These are phyloP conservation scores for Ilex paraguariensis DNA, from an alignment of 305 asterid species.

Conservation along the genomic window DNA sequence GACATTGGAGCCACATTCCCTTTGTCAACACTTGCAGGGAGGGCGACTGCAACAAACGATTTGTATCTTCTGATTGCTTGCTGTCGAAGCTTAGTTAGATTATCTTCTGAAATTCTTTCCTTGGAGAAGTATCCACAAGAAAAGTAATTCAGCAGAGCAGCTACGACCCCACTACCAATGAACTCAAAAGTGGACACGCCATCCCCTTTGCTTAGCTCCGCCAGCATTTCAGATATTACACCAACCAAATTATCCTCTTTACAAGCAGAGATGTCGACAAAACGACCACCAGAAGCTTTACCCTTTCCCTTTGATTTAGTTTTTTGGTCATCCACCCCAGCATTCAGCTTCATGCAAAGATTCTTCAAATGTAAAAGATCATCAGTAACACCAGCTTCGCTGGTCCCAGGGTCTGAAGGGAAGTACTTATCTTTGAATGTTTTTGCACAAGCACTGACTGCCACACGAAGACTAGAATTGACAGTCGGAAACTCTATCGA, in stretches of 20 bases:
- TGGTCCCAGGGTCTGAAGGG: slow-evolving; percentile 63
- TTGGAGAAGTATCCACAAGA: slow-evolving; percentile 84
- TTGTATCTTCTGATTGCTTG: slow-evolving; percentile 83
- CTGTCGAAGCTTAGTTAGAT: slow-evolving; percentile 69
- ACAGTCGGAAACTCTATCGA: slow-evolving; percentile 48
- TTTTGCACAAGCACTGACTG: slow-evolving; percentile 80
- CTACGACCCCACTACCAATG: slow-evolving; percentile 92
- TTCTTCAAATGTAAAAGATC: slow-evolving; percentile 84
- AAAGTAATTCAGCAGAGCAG: slow-evolving; percentile 77
- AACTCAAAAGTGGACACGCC: slow-evolving; percentile 98
- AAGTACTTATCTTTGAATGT: slow-evolving; percentile 87
- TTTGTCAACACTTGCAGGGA: slow-evolving; percentile 49
- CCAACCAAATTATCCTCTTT: slow-evolving; percentile 69
- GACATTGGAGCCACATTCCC: slow-evolving; percentile 61
- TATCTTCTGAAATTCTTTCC: slow-evolving; percentile 69
- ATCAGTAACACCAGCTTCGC: slow-evolving; percentile 71
- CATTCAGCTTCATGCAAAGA: slow-evolving; percentile 70
- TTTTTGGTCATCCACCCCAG: slow-evolving; percentile 57
- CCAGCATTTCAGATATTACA: slow-evolving; percentile 70
- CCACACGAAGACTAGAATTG: slow-evolving; percentile 58
- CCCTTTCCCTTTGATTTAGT: slow-evolving; percentile 78
- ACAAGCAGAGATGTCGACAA: slow-evolving; percentile 47
- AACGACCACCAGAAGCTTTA: slow-evolving; percentile 51
- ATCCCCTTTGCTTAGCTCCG: slow-evolving; percentile 85
- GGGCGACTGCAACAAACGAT: slow-evolving; percentile 78